These are phyloP conservation scores for Gyrodon lividus DNA, from an alignment of 768 basidiomycete species.

Conservation along the genomic window DNA sequence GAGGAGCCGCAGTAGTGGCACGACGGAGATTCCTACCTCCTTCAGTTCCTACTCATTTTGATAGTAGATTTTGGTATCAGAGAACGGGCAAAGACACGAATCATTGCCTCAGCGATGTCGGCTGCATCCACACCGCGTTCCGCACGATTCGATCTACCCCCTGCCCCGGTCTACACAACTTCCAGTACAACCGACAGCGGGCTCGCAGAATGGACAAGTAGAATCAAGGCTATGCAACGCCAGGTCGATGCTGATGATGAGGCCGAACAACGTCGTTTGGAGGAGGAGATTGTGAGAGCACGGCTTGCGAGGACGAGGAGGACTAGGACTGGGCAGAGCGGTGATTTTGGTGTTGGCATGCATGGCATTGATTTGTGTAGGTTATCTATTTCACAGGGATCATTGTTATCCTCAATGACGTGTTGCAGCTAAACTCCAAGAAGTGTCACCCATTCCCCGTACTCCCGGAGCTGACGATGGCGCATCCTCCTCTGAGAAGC, in stretches of 20 bases:
- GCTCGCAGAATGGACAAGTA: constrained; percentile 79
- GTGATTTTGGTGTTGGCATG: constrained; percentile 40
- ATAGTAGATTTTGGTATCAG: background rate
- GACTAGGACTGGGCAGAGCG: constrained; percentile 33
- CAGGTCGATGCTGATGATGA: constrained; percentile 83
- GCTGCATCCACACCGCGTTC: constrained; percentile 28
- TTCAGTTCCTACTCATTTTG: no score
- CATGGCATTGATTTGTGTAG: constrained; percentile 33
- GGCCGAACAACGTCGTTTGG: constrained; percentile 67
- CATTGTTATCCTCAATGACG: background rate
- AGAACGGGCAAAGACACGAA: background rate
- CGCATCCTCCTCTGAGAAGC: constrained; percentile 6
- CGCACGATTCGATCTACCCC: constrained; percentile 39
- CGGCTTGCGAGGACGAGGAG: constrained; percentile 45
- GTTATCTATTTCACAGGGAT: constrained; percentile 15
- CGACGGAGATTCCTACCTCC: no score
- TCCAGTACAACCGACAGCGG: constrained; percentile 49
- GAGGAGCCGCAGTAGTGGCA: background rate
- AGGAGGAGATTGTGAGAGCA: constrained; percentile 51
- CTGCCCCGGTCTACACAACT: constrained; percentile 23
- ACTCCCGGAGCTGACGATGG: constrained; percentile 12
- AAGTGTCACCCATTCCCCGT: constrained; percentile 3
- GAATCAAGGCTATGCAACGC: constrained; percentile 75
- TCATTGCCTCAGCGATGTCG: constrained; percentile 23
- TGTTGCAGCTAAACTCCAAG: constrained; percentile 24